phyloP scores from a whole-genome alignment of 2,329 filamentous ascomycete species.

The Penicillium concentricum region DNA sequence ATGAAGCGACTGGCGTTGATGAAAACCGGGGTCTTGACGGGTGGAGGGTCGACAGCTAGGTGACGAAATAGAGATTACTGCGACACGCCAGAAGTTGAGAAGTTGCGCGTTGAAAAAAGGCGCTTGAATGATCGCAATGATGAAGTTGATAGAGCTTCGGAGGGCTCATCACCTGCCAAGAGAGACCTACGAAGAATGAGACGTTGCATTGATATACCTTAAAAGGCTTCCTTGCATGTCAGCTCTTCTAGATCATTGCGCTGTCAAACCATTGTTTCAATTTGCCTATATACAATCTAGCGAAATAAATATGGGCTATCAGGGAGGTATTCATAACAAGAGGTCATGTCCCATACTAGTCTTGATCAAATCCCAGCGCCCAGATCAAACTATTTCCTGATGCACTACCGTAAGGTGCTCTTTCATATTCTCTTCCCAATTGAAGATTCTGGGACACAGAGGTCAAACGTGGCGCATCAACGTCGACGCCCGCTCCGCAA shows the following conservation, averaged over 20 bases:
- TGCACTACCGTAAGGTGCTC: no score
- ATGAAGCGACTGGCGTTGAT: neutral
- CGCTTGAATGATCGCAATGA: no score
- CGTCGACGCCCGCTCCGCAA: conserved; percentile 34
- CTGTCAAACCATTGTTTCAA: neutral
- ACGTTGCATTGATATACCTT: neutral
- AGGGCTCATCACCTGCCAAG: neutral
- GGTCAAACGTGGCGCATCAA: conserved; percentile 8
- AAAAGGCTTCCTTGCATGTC: neutral
- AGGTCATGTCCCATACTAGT: neutral
- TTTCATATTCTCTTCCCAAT: no score
- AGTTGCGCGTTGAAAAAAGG: neutral
- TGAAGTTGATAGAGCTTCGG: neutral
- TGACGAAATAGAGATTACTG: neutral
- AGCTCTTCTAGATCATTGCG: neutral
- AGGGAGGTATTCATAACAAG: neutral
- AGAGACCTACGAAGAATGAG: neutral
- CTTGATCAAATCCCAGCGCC: no score
- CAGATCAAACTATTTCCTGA: no score
- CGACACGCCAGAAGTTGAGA: neutral
- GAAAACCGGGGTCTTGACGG: neutral
- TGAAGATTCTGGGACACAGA: no score
- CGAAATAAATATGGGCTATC: neutral
- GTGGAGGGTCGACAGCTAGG: neutral
- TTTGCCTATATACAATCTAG: neutral